These are phyloP conservation scores for Fusarium coffeatum DNA, from an alignment of 2,329 filamentous ascomycete species.

Conservation along the genomic window DNA sequence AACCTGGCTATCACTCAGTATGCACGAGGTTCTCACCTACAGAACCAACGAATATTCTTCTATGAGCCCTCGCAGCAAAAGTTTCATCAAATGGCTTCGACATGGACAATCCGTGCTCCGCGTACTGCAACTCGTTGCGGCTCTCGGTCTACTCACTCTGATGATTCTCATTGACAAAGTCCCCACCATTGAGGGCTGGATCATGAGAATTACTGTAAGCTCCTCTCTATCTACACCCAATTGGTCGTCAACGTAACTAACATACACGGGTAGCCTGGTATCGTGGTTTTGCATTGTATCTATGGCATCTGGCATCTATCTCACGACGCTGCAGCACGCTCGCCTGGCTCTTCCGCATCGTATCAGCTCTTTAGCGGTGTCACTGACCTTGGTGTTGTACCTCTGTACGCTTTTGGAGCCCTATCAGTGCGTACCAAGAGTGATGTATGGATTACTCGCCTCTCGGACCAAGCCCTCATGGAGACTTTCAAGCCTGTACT, in stretches of 20 bases:
- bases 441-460: constrained; percentile 73
- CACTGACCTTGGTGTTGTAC: constrained; percentile 70
- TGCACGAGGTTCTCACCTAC: constrained; percentile 73
- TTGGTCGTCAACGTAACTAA: constrained; percentile 12
- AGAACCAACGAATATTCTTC: constrained; percentile 70
- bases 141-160: constrained; percentile 77
- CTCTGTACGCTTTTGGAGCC: constrained; percentile 68
- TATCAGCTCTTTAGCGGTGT: constrained; percentile 88
- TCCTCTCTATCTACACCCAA: not conserved
- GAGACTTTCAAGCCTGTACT: constrained; percentile 72
- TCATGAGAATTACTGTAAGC: constrained; percentile 80
- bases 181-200: constrained; percentile 74
- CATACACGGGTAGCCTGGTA: constrained; percentile 71
- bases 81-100: constrained; percentile 75
- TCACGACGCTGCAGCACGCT: constrained; percentile 75
- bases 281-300: constrained; percentile 75
- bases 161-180: constrained; percentile 81
- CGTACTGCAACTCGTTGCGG: constrained; percentile 73
- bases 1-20: constrained; percentile 50
- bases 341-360: constrained; percentile 83
- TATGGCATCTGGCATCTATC: constrained; percentile 87
- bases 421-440: constrained; percentile 59
- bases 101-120: constrained; percentile 76
- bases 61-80: constrained; percentile 77
- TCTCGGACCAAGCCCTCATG: constrained; percentile 66